Conservation (phyloP, 1,284 basidiomycete species). For the Cutaneotrichosporon mucoides region DNA sequence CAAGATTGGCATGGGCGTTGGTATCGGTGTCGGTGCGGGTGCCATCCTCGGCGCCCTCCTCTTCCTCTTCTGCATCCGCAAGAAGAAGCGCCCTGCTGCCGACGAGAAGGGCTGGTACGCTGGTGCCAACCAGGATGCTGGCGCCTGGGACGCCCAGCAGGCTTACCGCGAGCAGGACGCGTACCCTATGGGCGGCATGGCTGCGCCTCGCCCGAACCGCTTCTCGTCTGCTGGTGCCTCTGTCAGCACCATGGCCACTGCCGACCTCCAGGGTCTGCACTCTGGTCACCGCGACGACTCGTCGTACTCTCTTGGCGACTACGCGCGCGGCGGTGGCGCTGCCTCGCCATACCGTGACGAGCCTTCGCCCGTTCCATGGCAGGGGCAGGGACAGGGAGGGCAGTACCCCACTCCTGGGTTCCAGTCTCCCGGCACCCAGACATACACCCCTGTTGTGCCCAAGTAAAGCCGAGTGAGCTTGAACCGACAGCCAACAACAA, state of each 20-base stretch:
- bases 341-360: constrained; percentile 16
- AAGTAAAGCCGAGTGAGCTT: not conserved
- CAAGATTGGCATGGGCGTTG: constrained; percentile 42
- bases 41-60: constrained; percentile 34
- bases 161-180: constrained; percentile 32
- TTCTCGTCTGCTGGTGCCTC: constrained; percentile 26
- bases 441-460: not conserved
- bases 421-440: not conserved
- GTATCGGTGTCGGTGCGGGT: constrained; percentile 35
- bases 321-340: constrained; percentile 13
- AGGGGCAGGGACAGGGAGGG: not conserved
- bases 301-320: constrained; percentile 22
- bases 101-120: constrained; percentile 33
- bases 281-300: constrained; percentile 14
- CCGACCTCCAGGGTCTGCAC: constrained; percentile 26
- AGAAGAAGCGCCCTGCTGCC: constrained; percentile 20
- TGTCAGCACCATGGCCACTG: constrained; percentile 41
- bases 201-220: constrained; percentile 19
- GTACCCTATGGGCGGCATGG: constrained; percentile 21
- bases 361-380: not conserved
- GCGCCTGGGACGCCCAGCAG: constrained; percentile 23
- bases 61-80: constrained; percentile 27
- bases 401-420: not conserved
- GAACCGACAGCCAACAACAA: no score
- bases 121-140: constrained; percentile 12